Conservation (phyloP, 108 stramenopile species). For the Schizochytrium sp. region DNA sequence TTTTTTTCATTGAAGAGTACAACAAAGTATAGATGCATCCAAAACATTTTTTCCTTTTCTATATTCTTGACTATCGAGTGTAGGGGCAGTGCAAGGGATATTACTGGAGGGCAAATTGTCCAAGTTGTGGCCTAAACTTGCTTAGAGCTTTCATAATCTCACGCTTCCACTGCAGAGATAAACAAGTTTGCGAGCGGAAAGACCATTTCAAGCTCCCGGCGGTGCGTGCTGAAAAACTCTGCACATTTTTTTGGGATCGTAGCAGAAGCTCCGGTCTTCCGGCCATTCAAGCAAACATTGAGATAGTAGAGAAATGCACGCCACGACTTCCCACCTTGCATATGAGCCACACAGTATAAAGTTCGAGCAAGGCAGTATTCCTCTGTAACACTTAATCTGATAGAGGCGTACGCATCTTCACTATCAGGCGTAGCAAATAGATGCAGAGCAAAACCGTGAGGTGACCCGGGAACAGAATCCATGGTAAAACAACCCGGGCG, state of each 20-base stretch:
- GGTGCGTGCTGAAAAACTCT: neutral
- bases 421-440: neutral
- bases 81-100: no score
- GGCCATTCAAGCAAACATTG: slow-evolving; percentile 10
- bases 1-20: neutral
- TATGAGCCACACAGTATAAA: neutral
- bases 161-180: neutral
- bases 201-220: neutral
- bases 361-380: neutral
- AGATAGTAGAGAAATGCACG: slow-evolving; percentile 4
- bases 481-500: slow-evolving; percentile 5
- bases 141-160: neutral
- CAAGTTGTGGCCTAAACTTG: neutral
- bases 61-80: no score
- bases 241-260: neutral
- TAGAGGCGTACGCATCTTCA: neutral
- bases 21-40: no score
- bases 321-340: neutral
- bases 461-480: neutral
- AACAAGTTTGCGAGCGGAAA: neutral
- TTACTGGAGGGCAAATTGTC: no score
- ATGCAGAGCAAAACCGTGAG: neutral
- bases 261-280: neutral
- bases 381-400: neutral
- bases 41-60: no score